phyloP scores from a whole-genome alignment of 1,139 yeast species.

The Geotrichum macrosporum region DNA sequence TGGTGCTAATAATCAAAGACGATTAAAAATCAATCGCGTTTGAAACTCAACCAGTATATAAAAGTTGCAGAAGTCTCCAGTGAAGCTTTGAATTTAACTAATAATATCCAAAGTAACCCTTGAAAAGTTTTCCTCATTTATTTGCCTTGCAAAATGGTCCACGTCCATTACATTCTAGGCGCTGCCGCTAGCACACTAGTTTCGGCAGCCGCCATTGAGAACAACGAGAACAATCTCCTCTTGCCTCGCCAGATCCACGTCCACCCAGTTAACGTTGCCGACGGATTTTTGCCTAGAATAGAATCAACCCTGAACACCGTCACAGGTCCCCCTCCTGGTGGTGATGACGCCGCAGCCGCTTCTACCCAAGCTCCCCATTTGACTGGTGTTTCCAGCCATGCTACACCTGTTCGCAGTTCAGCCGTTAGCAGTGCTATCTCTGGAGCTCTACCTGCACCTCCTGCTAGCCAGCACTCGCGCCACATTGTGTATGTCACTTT shows the following conservation, averaged over 20 bases:
- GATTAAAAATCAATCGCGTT: no score
- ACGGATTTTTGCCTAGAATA: not conserved
- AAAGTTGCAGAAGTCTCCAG: no score
- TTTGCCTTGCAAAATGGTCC: not conserved
- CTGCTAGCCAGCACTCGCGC: no score
- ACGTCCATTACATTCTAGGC: not conserved
- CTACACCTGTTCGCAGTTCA: not conserved
- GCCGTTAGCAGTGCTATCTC: not conserved
- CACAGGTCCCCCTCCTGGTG: slow-evolving; percentile 4
- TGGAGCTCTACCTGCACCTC: not conserved
- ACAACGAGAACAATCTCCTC: no score
- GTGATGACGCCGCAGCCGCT: slow-evolving; percentile 1
- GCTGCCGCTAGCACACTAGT: no score
- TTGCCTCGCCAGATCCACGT: not conserved
- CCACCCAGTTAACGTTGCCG: slow-evolving; percentile 4
- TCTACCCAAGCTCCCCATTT: no score
- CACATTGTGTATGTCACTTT: slow-evolving; percentile 6
- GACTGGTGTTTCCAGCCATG: not conserved
- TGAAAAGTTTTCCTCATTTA: not conserved
- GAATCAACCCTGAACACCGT: slow-evolving; percentile 4
- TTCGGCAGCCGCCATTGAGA: no score
- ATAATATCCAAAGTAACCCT: no score
- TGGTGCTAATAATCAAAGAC: no score
- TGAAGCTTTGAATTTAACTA: no score
- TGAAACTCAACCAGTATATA: no score